Evolutionary conservation across 2,329 filamentous ascomycete species (phyloP), one percentile per base, ranked within the genome.

Genomic region (Phialemonium atrogriseum): DNA sequence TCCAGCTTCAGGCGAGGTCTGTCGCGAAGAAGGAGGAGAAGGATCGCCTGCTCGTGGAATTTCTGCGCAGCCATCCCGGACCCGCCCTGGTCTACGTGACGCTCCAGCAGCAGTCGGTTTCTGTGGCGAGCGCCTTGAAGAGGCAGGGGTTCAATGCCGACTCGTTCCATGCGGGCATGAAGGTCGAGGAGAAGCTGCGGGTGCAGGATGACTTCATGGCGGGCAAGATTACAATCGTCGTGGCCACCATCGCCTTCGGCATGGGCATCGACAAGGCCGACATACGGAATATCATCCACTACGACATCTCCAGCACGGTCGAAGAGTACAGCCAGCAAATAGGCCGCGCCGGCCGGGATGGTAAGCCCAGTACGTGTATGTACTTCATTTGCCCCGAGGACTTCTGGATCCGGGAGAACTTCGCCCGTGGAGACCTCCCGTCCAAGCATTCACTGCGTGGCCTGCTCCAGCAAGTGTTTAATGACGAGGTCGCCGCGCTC

Each of bases 31-130:
- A 62, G 23, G 41, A 60, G 7, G 63, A 68, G 3, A 67, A 70
- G 30, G 60, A 60, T 24, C 53, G 60, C 2, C 54, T 56, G 25
- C 46, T 73, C 9, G 58, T 62, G 20, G 37, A 49, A 0, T 77
- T 77, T 37, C 51, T 80, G 7, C 52, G 51, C 19, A 40, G 57
- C 1, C 59, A 77, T 34, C 55, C 60, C 1, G 76, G 75, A 0
- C 58, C 74, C 3, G 70, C 70, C 0, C 68, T 80, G 14, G 59
- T 80, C 10, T 80, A 80, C 33, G 71, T 77, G 2, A 77, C 73
- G 0, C 47, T 68, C 0, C 74, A 77, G 36, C 9, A 56, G 45
- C 64, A 72, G 41, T 60, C 70, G 0, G 68, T 66, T 35, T 26
- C 33, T 0, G 47, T 73, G 6, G 65, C 67, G 2, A 22, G 36